These are phyloP conservation scores for Pontederia crassipes DNA, from an alignment of 176 grass and related monocot genomes.

Conservation along the genomic window DNA sequence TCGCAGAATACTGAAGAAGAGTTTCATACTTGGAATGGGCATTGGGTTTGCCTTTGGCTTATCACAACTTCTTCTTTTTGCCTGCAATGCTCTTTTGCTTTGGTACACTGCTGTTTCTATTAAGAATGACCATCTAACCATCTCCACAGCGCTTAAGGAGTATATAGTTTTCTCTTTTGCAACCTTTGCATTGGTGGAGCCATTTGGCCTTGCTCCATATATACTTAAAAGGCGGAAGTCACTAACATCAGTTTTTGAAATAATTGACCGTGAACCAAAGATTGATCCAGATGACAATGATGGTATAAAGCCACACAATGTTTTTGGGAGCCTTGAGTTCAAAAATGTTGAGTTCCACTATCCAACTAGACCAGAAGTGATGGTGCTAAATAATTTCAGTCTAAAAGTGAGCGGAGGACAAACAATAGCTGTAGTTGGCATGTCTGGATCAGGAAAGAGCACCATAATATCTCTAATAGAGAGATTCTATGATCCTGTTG, in stretches of 20 bases:
- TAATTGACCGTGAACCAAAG: constrained; percentile 43
- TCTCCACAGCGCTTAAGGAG: constrained; percentile 33
- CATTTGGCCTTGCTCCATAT: constrained; percentile 52
- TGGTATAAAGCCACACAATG: not conserved
- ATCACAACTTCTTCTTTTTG: constrained; percentile 9
- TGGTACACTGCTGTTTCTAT: constrained; percentile 54
- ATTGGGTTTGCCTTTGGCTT: constrained; percentile 47
- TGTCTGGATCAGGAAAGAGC: constrained; percentile 53
- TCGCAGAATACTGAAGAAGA: constrained; percentile 45
- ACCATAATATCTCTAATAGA: constrained; percentile 41
- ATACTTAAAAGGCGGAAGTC: constrained; percentile 42
- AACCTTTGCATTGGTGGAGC: constrained; percentile 50
- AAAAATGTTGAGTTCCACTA: constrained; percentile 41
- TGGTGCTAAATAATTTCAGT: constrained; percentile 33
- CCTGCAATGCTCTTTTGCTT: constrained; percentile 37
- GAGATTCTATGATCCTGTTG: constrained; percentile 49
- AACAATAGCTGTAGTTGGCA: constrained; percentile 42
- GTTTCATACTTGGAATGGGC: constrained; percentile 41
- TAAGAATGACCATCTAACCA: constrained; percentile 26
- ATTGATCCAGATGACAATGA: constrained; percentile 42
- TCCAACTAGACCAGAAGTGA: constrained; percentile 39
- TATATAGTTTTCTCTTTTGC: constrained; percentile 64
- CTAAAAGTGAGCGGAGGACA: constrained; percentile 32
- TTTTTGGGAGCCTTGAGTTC: constrained; percentile 34
- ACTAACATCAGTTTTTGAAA: constrained; percentile 41